Evolutionary conservation across 1,139 yeast species (phyloP).

Genomic region (Geotrichum klebahnii): DNA sequence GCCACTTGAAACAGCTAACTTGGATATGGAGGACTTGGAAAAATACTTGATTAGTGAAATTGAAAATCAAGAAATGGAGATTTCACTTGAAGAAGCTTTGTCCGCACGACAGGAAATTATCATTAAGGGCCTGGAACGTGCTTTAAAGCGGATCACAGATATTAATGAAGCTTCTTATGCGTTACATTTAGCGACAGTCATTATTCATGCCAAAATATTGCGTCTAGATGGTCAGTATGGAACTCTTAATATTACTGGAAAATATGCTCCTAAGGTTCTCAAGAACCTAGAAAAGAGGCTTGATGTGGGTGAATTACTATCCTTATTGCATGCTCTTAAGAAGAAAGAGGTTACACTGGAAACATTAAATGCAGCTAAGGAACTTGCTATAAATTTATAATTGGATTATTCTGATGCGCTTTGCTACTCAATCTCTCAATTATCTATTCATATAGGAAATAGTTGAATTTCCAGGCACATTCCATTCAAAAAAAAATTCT

Average conservation of each 20-base stretch:
- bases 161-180: not conserved
- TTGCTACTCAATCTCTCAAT: not conserved
- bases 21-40: not conserved
- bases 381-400: slow-evolving; percentile 1
- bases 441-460: not conserved
- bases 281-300: slow-evolving; percentile 3
- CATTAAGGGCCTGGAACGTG: slow-evolving; percentile 7
- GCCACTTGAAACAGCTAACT: not conserved
- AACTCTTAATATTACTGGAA: slow-evolving; percentile 1
- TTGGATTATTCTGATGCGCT: not conserved
- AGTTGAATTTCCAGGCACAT: no score
- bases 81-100: not conserved
- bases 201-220: slow-evolving; percentile 7
- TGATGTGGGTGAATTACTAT: not conserved
- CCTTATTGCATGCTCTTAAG: not conserved
- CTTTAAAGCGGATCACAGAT: not conserved
- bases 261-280: not conserved
- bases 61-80: not conserved
- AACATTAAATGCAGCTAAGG: not conserved
- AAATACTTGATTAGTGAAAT: not conserved
- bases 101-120: not conserved
- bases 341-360: slow-evolving; percentile 2
- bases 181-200: not conserved
- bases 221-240: not conserved
- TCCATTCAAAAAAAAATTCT: no score